phyloP scores from a whole-genome alignment of 257 asterid species.

The Salvia rosmarinus region DNA sequence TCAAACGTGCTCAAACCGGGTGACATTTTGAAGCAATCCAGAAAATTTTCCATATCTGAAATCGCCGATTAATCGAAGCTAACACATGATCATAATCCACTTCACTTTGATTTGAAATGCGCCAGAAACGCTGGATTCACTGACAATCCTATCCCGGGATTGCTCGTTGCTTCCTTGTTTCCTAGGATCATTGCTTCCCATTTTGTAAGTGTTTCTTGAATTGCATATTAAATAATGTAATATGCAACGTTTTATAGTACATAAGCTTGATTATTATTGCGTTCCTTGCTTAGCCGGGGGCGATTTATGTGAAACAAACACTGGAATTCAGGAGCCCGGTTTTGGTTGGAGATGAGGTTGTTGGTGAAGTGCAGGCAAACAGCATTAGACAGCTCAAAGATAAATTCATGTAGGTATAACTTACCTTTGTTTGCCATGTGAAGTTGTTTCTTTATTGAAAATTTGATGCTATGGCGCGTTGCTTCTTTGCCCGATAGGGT shows the following conservation, averaged over 20 bases:
- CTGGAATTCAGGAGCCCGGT: slow-evolving; percentile 76
- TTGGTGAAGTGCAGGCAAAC: slow-evolving; percentile 60
- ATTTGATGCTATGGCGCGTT: not conserved
- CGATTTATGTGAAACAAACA: slow-evolving; percentile 73
- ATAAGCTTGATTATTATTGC: not conserved
- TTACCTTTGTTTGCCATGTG: not conserved
- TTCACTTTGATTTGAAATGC: slow-evolving; percentile 64
- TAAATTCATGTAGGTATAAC: slow-evolving; percentile 53
- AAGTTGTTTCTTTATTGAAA: not conserved
- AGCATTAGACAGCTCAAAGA: slow-evolving; percentile 49
- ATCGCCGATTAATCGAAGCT: slow-evolving; percentile 63
- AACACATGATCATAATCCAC: slow-evolving; percentile 67
- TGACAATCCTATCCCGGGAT: slow-evolving; percentile 67
- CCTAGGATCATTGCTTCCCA: slow-evolving; percentile 80
- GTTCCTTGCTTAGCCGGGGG: slow-evolving; percentile 67
- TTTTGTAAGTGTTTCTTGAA: slow-evolving; percentile 50
- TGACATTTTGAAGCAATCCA: slow-evolving; percentile 54
- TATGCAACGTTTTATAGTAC: not conserved
- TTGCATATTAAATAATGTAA: not conserved
- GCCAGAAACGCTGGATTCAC: slow-evolving; percentile 68
- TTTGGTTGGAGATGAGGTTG: slow-evolving; percentile 65
- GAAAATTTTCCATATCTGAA: slow-evolving; percentile 53
- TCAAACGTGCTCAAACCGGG: slow-evolving; percentile 50
- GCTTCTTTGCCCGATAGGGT: slow-evolving; percentile 41
- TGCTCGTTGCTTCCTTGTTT: slow-evolving; percentile 79